Conservation (phyloP, 352 stramenopile genomes). For the Phytophthora litchii region DNA sequence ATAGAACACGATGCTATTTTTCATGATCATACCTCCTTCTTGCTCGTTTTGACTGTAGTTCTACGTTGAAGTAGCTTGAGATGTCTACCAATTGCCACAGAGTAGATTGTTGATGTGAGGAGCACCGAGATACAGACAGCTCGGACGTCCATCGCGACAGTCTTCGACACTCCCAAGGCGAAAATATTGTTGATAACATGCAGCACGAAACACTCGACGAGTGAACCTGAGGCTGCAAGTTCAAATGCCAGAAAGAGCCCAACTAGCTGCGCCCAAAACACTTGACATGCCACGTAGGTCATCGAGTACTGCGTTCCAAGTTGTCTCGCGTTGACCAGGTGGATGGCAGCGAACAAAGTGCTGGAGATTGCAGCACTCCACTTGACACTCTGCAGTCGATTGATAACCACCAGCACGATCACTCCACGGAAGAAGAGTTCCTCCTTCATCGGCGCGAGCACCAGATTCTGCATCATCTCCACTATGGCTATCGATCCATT, state of each 20-base stretch:
- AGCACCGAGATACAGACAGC: constrained; percentile 8
- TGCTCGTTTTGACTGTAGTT: not conserved
- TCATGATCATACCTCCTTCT: constrained; percentile 1
- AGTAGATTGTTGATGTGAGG: constrained; percentile 16
- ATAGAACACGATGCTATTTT: constrained; percentile 8
- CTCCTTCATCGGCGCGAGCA: constrained; percentile 56
- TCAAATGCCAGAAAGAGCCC: constrained; percentile 53
- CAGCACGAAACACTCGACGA: constrained; percentile 62
- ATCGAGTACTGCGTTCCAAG: constrained; percentile 27
- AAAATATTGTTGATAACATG: constrained; percentile 69
- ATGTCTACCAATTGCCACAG: constrained; percentile 24
- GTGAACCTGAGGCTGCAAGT: constrained; percentile 39
- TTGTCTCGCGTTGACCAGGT: constrained; percentile 47
- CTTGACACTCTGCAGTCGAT: constrained; percentile 37
- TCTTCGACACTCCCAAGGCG: constrained; percentile 35
- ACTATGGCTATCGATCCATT: constrained; percentile 15
- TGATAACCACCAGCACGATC: constrained; percentile 51
- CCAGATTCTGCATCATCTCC: constrained; percentile 33
- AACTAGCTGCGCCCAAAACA: constrained; percentile 48
- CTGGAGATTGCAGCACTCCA: constrained; percentile 39
- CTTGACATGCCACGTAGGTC: constrained; percentile 49
- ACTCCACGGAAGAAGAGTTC: constrained; percentile 72
- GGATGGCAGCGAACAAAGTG: constrained; percentile 53
- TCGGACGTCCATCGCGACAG: constrained; percentile 13
- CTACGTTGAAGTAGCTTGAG: constrained; percentile 17